Base-by-base conservation (phyloP, 371 early-diverging fungal species). In the Mortierella sp. region DNA sequence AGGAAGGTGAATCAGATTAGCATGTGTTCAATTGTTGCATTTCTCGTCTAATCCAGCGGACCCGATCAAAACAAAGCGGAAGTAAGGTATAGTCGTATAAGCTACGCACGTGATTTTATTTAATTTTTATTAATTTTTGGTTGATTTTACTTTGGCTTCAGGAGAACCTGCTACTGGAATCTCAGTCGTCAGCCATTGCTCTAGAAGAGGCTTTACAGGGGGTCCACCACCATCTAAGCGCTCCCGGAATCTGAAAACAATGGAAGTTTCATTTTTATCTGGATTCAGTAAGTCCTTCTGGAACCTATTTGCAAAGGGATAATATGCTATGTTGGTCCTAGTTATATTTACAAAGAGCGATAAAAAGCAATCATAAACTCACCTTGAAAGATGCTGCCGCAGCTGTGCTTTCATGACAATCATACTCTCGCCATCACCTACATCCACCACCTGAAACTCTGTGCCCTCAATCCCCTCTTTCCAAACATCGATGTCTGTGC, bases 161-260 rank as follows among this genome's bases (percentile, higher is more conserved):
- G 32, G 47, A 9, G 57, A 58, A 24, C 11, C 49, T 22, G 72
- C 70, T 5, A 73, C 77, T 3, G 83, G 83, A 14, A 83, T 76
- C 62, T 83, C 74, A 2, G 83, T 83, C 35, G 67, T 78, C 9
- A 90, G 76, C 91, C 91, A 90, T 52, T 87, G 80, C 60, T 89
- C 87, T 22, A 91, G 62, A 22, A 91, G 84, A 0, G 89, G 84
- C 63, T 88, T 85, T 1, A 91, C 91, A 0, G 90, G 86, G 0
- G 88, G 89, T 10, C 88, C 90, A 2, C 88, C 89, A 30, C 80
- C 83, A 72, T 90, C 90, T 18, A 90, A 66, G 20, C 89, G 88
- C 51, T 91, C 91, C 39, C 90, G 58, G 57, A 90, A 92, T 32
- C 86, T 83, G 55, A 92, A 87, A 14, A 77, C 83, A 39, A 92